phyloP scores from a whole-genome alignment of 225 moss, liverwort and hornwort species.

The Bryoerythrophyllum caledonicum region DNA sequence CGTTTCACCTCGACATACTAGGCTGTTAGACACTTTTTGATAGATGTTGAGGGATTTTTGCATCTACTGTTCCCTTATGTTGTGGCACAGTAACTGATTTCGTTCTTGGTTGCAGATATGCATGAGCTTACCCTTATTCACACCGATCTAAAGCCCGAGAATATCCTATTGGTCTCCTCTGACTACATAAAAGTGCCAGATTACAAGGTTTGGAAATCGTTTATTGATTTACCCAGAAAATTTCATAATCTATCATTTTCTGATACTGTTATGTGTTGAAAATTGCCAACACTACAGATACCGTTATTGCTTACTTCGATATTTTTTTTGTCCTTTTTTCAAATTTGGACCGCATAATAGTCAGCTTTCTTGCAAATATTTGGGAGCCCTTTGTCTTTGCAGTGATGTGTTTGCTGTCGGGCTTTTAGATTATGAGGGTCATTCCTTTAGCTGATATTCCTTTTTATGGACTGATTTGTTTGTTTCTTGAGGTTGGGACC shows the following conservation, averaged over 20 bases:
- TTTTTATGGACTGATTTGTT: constrained; percentile 4
- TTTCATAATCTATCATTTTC: not conserved
- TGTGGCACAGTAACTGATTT: not conserved
- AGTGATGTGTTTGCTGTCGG: not conserved
- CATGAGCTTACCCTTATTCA: constrained; percentile 83
- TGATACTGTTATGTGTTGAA: not conserved
- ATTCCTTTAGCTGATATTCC: not conserved
- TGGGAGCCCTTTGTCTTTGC: not conserved
- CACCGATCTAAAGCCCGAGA: constrained; percentile 83
- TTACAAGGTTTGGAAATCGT: constrained; percentile 54
- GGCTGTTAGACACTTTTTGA: not conserved
- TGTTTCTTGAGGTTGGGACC: not conserved
- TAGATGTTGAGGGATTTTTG: not conserved
- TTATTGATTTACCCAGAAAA: not conserved
- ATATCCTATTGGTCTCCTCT: constrained; percentile 75
- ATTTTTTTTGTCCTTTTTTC: not conserved
- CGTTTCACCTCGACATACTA: not conserved
- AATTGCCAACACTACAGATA: not conserved
- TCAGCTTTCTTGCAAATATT: not conserved
- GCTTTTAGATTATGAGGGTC: not conserved
- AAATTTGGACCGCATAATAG: not conserved
- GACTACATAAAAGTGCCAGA: constrained; percentile 72
- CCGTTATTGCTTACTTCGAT: not conserved
- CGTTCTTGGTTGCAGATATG: constrained; percentile 61
- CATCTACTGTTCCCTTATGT: not conserved